Conservation (phyloP, 805 yeast genomes). For the Kluyveromyces dobzhanskii region DNA sequence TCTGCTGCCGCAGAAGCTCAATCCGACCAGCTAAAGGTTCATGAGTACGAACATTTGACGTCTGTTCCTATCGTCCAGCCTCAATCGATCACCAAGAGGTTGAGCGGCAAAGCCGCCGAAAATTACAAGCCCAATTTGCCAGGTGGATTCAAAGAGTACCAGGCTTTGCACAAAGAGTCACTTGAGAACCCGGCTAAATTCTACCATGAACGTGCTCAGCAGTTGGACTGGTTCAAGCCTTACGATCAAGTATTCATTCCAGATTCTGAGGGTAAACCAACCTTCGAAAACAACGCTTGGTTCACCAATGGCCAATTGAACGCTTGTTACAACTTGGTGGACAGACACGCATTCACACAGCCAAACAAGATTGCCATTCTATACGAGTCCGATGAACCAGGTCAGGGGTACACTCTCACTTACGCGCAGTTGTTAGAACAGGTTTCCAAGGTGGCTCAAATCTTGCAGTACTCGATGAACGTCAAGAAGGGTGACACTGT, state of each 20-base stretch:
- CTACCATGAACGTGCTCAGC: conserved; percentile 68
- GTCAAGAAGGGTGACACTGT: conserved; percentile 77
- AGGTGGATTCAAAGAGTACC: conserved; percentile 57
- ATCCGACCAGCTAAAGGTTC: conserved; percentile 6
- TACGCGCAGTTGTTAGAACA: conserved; percentile 64
- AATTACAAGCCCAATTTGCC: conserved; percentile 45
- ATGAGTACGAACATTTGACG: conserved; percentile 25
- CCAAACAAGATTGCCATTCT: conserved; percentile 70
- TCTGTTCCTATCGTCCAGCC: conserved; percentile 18
- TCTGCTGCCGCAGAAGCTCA: neutral
- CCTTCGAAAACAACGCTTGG: conserved; percentile 55
- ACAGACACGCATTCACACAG: conserved; percentile 63
- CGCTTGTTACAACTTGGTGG: conserved; percentile 76
- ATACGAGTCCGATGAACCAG: conserved; percentile 76
- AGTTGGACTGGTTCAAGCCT: conserved; percentile 72
- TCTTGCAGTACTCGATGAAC: conserved; percentile 50
- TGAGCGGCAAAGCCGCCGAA: conserved; percentile 12
- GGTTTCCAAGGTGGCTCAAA: conserved; percentile 65
- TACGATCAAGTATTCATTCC: conserved; percentile 44
- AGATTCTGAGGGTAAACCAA: conserved; percentile 31
- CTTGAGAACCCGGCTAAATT: conserved; percentile 72
- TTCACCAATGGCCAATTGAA: conserved; percentile 72
- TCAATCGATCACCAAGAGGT: conserved; percentile 15
- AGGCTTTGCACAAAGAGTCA: conserved; percentile 61
- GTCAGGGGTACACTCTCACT: conserved; percentile 52